Evolutionary conservation across 2,329 filamentous ascomycete genomes (phyloP), one percentile per base, ranked within the genome.

Genomic region (Ophiocordyceps camponoti-leonardi): DNA sequence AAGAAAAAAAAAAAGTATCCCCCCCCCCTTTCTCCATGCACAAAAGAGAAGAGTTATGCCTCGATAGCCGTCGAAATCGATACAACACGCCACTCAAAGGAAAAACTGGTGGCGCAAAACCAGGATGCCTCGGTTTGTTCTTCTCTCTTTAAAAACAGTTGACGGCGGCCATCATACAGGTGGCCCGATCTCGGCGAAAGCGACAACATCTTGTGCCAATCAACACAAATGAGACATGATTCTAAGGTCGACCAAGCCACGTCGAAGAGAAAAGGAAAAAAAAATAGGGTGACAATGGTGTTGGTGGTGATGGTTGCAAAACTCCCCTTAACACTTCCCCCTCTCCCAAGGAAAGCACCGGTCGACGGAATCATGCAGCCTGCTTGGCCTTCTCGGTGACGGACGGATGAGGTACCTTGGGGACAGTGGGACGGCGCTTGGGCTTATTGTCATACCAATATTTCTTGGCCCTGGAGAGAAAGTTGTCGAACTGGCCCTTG

Each of bases 401-500:
- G 16, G n/a, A 4, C 16, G 16, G 7, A 3, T 16, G 7, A 6
- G 5, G 16, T 37, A 2, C 6, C 18, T n/a, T 37, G 7, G 35
- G 35, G 35, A 37, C 35, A 16, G 35, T 37, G 16, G 35, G 35
- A 7, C 3, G 4, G 16, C 35, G 35, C 8, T 37, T 37, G 35
- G 35, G 35, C 35, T 18, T 37, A 6, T 37, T 37, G 4, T 37
- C 16, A 5, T 3, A 4, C 35, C 35, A 37, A 10, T 37, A 37
- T 18, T 19, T n/a, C 16, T 7, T 37, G 35, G 35, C 35, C 16
- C 4, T 18, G 4, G 8, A 7, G 16, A 16, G 6, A 18, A 19
- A 37, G 16, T 37, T 37, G 16, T 62, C 60, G 4, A 55, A 44
- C 35, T 48, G 41, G 35, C 35, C 35, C 35, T 37, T 37, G 35